Base-by-base conservation (phyloP, 2,329 filamentous ascomycete genomes). In the Cadophora gregata region DNA sequence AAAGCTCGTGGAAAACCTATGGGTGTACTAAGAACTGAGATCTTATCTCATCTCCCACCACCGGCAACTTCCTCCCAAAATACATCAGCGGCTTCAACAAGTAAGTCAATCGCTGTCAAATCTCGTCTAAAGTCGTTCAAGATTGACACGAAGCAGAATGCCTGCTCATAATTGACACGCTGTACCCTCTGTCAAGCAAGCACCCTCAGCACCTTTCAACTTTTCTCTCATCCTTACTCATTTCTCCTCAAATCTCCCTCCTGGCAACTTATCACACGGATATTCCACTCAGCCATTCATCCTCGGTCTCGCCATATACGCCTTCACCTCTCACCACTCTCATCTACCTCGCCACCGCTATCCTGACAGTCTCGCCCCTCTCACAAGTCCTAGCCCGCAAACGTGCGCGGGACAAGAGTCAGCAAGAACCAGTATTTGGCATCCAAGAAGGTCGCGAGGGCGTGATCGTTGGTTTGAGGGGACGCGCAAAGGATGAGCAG, bases 211-310 rank as follows among this genome's bases (percentile, higher is more conserved):
- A 85, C 69, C 82, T 93, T 10, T 86, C 88, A 16, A 81, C 83
- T 65, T 93, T 93, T 76, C 88, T 96, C 60, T 91, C 89, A 27
- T 87, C 86, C 65, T 83, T 90, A 66, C 80, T 90, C 68, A 86
- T 93, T 72, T 83, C 85, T 2, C 90, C 92, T 0, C 77, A 82
- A 33, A 86, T 89, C 42, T 93, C 92, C 6, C 84, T 97, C 50
- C 81, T 97, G 7, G 90, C 89, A 51, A 86, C 91, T 67, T 97
- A 96, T 78, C 96, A 98, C 81, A 82, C 85, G 62, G 95, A 98
- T 79, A 85, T 95, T 4, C 90, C 93, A 0, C 78, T 88, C 29
- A 71, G 77, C 14, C 1, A n/a, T 19, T 10, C 56, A 3, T 7
- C 33, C 24, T 29, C 36, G 4, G 70, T 74, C 36, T 72, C 79